Evolutionary conservation across 1,284 basidiomycete genomes (phyloP).

Genomic region (Austropuccinia psidii): DNA sequence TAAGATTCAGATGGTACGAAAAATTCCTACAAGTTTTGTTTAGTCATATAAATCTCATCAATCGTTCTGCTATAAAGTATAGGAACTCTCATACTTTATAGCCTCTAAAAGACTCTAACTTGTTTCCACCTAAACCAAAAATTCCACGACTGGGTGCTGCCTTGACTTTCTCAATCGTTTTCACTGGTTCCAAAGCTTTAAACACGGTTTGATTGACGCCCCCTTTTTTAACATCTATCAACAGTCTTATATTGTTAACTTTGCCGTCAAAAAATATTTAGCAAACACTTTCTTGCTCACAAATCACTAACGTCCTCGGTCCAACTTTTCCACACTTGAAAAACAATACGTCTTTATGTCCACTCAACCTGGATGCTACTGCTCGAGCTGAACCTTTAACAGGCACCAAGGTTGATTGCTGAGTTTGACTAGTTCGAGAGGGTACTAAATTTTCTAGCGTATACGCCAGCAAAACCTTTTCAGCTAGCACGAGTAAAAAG

Average conservation of each 20-base stretch:
- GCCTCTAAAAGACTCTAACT: constrained; percentile 23
- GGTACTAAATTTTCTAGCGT: constrained; percentile 93
- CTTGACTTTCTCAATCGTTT: constrained; percentile 66
- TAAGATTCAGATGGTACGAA: constrained; percentile 38
- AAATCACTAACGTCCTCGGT: constrained; percentile 73
- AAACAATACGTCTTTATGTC: constrained; percentile 82
- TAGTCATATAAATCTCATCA: not conserved
- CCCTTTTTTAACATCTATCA: constrained; percentile 85
- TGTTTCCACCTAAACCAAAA: constrained; percentile 16
- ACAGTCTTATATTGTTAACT: too few relatives aligned
- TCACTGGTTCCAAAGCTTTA: constrained; percentile 82
- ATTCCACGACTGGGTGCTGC: constrained; percentile 51
- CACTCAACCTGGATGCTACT: constrained; percentile 70
- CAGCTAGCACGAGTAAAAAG: constrained; percentile 90
- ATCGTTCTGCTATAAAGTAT: too few relatives aligned
- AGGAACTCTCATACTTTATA: too few relatives aligned
- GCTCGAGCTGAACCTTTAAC: not conserved
- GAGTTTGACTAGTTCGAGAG: constrained; percentile 48
- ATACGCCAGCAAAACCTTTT: constrained; percentile 60
- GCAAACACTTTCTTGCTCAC: not conserved
- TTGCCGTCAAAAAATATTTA: not conserved
- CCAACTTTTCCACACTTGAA: constrained; percentile 83
- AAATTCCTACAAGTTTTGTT: constrained; percentile 33
- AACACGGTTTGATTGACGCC: constrained; percentile 85
- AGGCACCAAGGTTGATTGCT: not conserved